These are phyloP conservation scores for Debaryomyces castellii DNA, from an alignment of 805 yeast species.

Conservation along the genomic window DNA sequence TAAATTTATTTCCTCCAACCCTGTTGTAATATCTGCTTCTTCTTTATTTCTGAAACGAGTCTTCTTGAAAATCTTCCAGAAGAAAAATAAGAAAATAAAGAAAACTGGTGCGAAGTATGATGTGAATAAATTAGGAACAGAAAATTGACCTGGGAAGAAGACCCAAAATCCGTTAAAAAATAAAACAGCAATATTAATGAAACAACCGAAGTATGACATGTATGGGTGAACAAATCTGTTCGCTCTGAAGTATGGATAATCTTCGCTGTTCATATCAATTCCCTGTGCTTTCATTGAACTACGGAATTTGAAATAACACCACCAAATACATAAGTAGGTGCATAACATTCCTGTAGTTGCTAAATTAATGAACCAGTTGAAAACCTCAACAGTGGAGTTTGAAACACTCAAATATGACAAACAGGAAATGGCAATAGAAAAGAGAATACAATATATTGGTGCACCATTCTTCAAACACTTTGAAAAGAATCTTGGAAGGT, in stretches of 20 bases:
- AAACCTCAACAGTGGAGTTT: slow-evolving; percentile 25
- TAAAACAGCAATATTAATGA: slow-evolving; percentile 23
- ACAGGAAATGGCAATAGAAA: slow-evolving; percentile 54
- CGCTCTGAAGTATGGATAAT: slow-evolving; percentile 19
- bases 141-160: slow-evolving; percentile 36
- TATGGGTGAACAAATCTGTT: slow-evolving; percentile 24
- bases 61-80: slow-evolving; percentile 34
- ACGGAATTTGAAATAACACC: slow-evolving; percentile 66
- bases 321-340: slow-evolving; percentile 70
- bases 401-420: slow-evolving; percentile 48
- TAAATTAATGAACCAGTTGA: slow-evolving; percentile 37
- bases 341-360: slow-evolving; percentile 55
- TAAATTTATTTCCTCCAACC: slow-evolving; percentile 31
- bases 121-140: slow-evolving; percentile 35
- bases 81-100: slow-evolving; percentile 19
- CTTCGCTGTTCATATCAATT: slow-evolving; percentile 42
- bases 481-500: slow-evolving; percentile 69
- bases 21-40: slow-evolving; percentile 37
- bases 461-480: slow-evolving; percentile 68
- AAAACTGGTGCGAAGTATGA: slow-evolving; percentile 39
- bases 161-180: slow-evolving; percentile 44
- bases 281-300: slow-evolving; percentile 63
- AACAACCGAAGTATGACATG: slow-evolving; percentile 23
- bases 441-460: slow-evolving; percentile 57
- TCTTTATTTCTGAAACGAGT: slow-evolving; percentile 27